Percentiles rank a stretch among this genome's conserved stretches.
phyloP scores from a whole-genome alignment of 2,329 filamentous ascomycete species.

The Microcyclosporella mali region DNA sequence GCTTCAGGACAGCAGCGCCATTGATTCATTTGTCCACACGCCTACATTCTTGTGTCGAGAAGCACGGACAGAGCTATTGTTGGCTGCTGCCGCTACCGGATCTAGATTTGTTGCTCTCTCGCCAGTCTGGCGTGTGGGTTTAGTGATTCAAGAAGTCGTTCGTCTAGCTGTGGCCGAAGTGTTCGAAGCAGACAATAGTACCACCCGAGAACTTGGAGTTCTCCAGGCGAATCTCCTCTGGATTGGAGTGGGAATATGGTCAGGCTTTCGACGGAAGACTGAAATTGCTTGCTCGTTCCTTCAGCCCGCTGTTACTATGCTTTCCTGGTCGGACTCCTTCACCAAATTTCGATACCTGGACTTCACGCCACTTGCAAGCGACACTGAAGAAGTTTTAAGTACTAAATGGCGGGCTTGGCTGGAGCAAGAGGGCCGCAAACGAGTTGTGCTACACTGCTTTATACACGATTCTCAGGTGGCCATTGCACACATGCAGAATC shows the following conservation, averaged over 20 bases:
- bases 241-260: conserved; percentile 51
- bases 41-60: conserved; percentile 51
- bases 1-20: conserved; percentile 46
- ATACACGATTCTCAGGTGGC: conserved; percentile 60
- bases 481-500: conserved; percentile 57
- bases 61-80: conserved; percentile 53
- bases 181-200: conserved; percentile 44
- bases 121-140: conserved; percentile 55
- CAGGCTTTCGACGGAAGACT: conserved; percentile 51
- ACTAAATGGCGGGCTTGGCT: conserved; percentile 61
- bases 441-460: conserved; percentile 59
- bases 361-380: conserved; percentile 44
- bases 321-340: conserved; percentile 29
- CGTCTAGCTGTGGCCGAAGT: conserved; percentile 31
- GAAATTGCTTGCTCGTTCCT: conserved; percentile 53
- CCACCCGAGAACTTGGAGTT: conserved; percentile 45
- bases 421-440: conserved; percentile 58
- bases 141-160: conserved; percentile 43
- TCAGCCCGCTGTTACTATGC: conserved; percentile 47
- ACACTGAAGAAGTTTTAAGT: conserved; percentile 52
- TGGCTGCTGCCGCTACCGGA: conserved; percentile 51
- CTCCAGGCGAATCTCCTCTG: conserved; percentile 44
- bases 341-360: conserved; percentile 22
- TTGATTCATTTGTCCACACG: conserved; percentile 55
- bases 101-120: conserved; percentile 51